Conservation (phyloP, 225 moss, liverwort and hornwort species). For the Neckera pumila region DNA sequence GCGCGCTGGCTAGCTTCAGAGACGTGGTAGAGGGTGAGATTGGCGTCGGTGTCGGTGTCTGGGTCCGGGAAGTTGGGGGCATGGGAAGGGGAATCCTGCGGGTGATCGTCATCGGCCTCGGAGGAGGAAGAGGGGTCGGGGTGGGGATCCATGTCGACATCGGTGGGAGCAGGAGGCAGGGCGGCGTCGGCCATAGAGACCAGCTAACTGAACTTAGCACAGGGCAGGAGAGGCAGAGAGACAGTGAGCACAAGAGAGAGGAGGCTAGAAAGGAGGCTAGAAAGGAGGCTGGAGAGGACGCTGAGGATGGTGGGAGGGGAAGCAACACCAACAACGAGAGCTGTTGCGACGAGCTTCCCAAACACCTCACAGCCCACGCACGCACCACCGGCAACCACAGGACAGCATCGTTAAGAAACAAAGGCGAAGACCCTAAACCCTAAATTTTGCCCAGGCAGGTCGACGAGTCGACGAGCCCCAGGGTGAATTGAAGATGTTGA, state of each 20-base stretch:
- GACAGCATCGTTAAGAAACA: background rate
- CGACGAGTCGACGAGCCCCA: background rate
- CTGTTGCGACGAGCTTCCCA: background rate
- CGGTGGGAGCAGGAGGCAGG: background rate
- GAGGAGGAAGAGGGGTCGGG: background rate
- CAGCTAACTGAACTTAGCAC: background rate
- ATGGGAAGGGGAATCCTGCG: background rate
- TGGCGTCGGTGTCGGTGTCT: background rate
- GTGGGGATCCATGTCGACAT: background rate
- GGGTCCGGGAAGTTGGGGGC: background rate
- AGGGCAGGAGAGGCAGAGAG: background rate
- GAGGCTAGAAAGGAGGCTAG: background rate
- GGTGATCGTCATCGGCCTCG: background rate
- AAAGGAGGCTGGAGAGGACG: too few relatives aligned
- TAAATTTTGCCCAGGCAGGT: background rate
- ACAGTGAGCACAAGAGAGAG: background rate
- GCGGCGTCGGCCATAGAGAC: background rate
- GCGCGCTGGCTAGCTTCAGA: constrained; percentile 93
- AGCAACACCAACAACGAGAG: background rate
- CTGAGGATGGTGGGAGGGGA: background rate
- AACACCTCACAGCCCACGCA: background rate
- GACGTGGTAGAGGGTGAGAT: constrained; percentile 48
- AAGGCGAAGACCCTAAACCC: too few relatives aligned
- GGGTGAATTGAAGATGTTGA: too few relatives aligned
- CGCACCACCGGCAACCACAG: background rate